These are phyloP conservation scores for Adansonia gregorii DNA, from an alignment of 441 rosid species.

Conservation along the genomic window DNA sequence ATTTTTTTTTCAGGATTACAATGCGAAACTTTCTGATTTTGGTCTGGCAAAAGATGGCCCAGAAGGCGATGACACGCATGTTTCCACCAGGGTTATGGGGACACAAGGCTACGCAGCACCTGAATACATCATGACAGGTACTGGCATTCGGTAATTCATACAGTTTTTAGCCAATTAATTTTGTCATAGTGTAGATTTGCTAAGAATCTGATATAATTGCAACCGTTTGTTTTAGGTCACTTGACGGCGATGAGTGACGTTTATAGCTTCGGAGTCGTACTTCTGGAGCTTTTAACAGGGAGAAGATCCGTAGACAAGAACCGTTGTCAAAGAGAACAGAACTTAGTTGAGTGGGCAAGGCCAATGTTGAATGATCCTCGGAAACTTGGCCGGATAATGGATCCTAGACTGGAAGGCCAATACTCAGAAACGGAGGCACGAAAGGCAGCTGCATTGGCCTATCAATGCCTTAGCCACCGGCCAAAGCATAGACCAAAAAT, in stretches of 20 bases:
- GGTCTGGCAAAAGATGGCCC: slow-evolving; percentile 77
- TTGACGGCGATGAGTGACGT: slow-evolving; percentile 66
- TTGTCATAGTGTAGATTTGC: background rate
- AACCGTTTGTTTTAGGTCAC: slow-evolving; percentile 42
- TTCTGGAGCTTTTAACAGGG: slow-evolving; percentile 60
- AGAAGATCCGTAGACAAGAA: slow-evolving; percentile 60
- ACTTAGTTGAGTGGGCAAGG: slow-evolving; percentile 65
- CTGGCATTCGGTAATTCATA: background rate
- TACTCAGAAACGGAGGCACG: slow-evolving; percentile 63
- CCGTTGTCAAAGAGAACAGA: slow-evolving; percentile 59
- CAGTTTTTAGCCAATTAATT: background rate
- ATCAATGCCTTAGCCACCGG: slow-evolving; percentile 66
- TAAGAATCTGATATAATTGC: background rate
- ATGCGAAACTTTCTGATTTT: slow-evolving; percentile 68
- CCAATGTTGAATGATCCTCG: slow-evolving; percentile 59
- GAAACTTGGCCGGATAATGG: slow-evolving; percentile 58
- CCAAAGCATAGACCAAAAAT: slow-evolving; percentile 64
- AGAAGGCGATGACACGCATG: slow-evolving; percentile 73
- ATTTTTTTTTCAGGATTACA: slow-evolving; percentile 53
- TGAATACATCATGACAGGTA: slow-evolving; percentile 72
- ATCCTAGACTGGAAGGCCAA: slow-evolving; percentile 73
- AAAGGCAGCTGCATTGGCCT: slow-evolving; percentile 68
- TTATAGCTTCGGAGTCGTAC: slow-evolving; percentile 66
- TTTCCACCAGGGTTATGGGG: slow-evolving; percentile 74
- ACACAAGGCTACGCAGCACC: slow-evolving; percentile 82